Evolutionary conservation across 805 yeast species (phyloP), one percentile per base, ranked within the genome.

Genomic region (Yarrowia porcina): DNA sequence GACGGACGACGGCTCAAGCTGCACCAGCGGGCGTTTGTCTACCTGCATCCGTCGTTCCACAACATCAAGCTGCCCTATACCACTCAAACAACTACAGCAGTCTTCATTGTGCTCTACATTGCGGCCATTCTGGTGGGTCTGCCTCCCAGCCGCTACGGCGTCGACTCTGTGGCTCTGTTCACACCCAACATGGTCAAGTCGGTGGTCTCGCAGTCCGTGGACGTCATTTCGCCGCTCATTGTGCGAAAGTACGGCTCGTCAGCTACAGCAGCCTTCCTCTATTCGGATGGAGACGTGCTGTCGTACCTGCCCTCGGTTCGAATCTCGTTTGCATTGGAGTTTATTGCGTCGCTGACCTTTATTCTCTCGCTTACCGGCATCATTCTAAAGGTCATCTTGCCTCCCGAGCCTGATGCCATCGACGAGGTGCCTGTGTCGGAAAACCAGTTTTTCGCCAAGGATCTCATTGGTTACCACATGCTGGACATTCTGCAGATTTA

Each of bases 401-500:
- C 72, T 2, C 38, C 63, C 4, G 56, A 52, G 17, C 69, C 69
- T 2, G 72, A 69, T 15, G 67, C 64, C 13, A 63, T 65, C 10
- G 59, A 63, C 66, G 66, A 25, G 66, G 66, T 42, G 67, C 68
- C 47, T 7, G 57, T 49, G 66, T 69, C 52, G 41, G 67, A 64
- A 28, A 63, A 63, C 30, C 64, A 67, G 49, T 70, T 69, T 63
- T 70, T 21, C 64, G 75, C 68, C 68, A 82, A 77, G 74, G 80
- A 75, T 61, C 77, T 79, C 15, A 71, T 75, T 28, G 85, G 78
- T 11, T 77, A 84, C 4, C 92, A 86, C 70, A 73, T 77, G 23
- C 74, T 88, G 54, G 96, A 90, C 71, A 79, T 88, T 4, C 78
- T 87, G 33, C 80, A 79, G 63, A 75, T 88, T 11, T 74, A 63